phyloP scores from a whole-genome alignment of 2,329 filamentous ascomycete species.

The Cladorrhinum sp. region DNA sequence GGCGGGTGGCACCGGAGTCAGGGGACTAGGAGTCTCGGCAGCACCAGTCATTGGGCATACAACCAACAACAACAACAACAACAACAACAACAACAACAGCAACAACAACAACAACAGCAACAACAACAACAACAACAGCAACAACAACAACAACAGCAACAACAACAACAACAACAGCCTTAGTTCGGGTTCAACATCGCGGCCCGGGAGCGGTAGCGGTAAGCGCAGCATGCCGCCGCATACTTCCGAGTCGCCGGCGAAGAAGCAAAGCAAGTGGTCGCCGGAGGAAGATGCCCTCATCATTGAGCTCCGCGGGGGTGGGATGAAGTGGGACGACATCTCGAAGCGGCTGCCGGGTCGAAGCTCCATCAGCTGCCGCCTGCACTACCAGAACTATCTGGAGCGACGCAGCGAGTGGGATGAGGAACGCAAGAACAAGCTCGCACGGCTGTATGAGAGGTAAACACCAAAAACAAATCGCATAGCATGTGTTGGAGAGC shows the following conservation, averaged over 20 bases:
- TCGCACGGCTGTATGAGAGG: constrained; percentile 93
- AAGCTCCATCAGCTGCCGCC: constrained; percentile 87
- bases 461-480: constrained; percentile 48
- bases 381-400: constrained; percentile 97
- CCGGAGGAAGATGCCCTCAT: constrained; percentile 90
- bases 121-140: too few species aligned
- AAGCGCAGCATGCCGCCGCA: constrained; percentile 55
- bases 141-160: too few species aligned
- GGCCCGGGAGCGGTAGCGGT: constrained; percentile 22
- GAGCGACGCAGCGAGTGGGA: constrained; percentile 94
- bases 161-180: neutral
- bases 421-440: constrained; percentile 95
- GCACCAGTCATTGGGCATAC: constrained; percentile 7
- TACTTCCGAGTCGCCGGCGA: constrained; percentile 66
- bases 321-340: constrained; percentile 99
- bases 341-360: constrained; percentile 85
- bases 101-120: too few species aligned
- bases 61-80: too few species aligned
- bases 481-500: neutral
- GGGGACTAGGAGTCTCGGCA: constrained; percentile 12
- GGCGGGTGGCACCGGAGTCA: constrained; percentile 9
- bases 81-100: too few species aligned
- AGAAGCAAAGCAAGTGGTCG: constrained; percentile 97
- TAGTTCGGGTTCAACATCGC: constrained; percentile 5
- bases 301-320: constrained; percentile 82